phyloP scores from a whole-genome alignment of 1,284 basidiomycete species.

The Anthracocystis walkeri region DNA sequence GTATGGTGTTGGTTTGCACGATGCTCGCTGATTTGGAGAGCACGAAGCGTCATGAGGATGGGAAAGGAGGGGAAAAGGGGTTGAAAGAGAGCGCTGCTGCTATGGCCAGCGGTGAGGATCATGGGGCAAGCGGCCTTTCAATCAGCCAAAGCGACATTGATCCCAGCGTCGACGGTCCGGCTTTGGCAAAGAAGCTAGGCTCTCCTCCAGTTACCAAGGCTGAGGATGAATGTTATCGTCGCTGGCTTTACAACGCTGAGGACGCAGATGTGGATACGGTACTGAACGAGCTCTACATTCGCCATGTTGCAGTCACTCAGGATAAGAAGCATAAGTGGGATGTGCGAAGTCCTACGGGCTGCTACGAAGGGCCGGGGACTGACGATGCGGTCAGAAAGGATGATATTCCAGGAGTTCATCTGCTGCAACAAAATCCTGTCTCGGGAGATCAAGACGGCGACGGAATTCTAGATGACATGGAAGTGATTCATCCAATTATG shows the following conservation, averaged over 20 bases:
- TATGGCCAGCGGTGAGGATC: neutral
- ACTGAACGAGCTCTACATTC: constrained; percentile 37
- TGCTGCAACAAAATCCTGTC: too few relatives aligned
- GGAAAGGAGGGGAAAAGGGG: too few relatives aligned
- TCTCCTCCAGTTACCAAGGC: neutral
- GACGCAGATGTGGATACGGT: constrained; percentile 2
- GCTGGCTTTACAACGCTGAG: neutral
- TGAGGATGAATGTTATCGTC: constrained; percentile 8
- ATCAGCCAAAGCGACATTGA: constrained; percentile 1
- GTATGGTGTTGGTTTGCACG: too few relatives aligned
- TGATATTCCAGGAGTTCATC: too few relatives aligned
- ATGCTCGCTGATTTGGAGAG: constrained; percentile 5
- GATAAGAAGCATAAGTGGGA: neutral
- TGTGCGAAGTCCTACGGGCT: constrained; percentile 11
- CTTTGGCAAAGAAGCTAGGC: neutral
- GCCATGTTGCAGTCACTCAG: constrained; percentile 8
- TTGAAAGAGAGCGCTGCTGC: neutral
- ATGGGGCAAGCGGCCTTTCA: neutral
- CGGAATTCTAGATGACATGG: constrained; percentile 18
- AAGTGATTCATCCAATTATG: constrained; percentile 24
- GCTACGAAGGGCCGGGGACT: neutral
- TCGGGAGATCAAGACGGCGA: constrained; percentile 2
- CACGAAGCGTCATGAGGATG: neutral
- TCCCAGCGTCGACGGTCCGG: constrained; percentile 3
- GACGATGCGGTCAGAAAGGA: neutral